Base-by-base conservation (phyloP, 768 basidiomycete species). In the Erythrobasidium yunnanense region DNA sequence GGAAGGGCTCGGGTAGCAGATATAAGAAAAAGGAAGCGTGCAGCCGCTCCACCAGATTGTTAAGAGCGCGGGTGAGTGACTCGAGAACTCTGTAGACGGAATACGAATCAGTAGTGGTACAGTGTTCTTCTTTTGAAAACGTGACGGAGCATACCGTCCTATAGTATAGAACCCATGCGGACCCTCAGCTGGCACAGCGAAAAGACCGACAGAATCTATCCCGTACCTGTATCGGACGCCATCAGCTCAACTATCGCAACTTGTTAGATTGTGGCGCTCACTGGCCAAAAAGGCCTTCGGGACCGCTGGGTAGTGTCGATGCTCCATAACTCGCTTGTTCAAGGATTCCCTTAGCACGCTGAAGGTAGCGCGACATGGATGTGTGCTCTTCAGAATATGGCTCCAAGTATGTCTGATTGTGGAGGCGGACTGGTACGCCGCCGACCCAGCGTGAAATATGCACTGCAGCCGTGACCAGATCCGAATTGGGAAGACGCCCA, bases 21-120 rank as follows among this genome's bases (percentile, higher is more conserved):
- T 92, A 97, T 78, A 97, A 91, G 79, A 97, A 96, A 77, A 93
- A 92, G 0, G 93, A 97, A 1, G 92, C 92, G 75, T 99, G 95
- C 22, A 97, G 83, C 17, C 95, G 84, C 74, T 99, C 95, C 20
- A 96, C 81, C 4, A 97, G 81, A 74, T 99, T 99, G 77, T 95
- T 96, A 74, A 85, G 83, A 15, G 91, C 88, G 66, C 92, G 83
- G 32, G 95, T 80, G 15, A 87, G 84, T 1, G 90, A 90, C 77
- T 99, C 95, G 35, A 91, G 74, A 49, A 86, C 81, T 47, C 90
- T 92, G 54, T 32, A 66, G 22, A 46, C 29, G 35, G 55, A 27
- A 55, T 6, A 22, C 13, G 2, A 30, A 50, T 27, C 17, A 35
- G 47, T 29, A 30, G 18, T 38, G 50, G 38, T 32, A 71, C 66